Percentiles rank a stretch among this genome's conserved stretches.
Evolutionary conservation across 345 rosid species (phyloP).

Genomic region (Hirschfeldia incana): DNA sequence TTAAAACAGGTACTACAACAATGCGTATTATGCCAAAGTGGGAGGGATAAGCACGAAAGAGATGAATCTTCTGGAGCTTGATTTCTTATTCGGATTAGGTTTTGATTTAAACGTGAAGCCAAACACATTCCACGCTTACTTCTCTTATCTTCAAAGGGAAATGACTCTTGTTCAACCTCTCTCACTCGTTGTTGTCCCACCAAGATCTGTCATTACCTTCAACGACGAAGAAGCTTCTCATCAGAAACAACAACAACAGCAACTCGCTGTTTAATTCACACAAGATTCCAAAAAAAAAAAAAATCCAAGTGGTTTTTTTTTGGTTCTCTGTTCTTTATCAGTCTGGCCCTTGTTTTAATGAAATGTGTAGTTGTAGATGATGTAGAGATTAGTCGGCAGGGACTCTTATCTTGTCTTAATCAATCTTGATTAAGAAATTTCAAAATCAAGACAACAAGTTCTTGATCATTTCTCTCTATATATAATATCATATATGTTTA

Average conservation of each 20-base stretch:
- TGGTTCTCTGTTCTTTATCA: not conserved
- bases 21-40: slow-evolving; percentile 88
- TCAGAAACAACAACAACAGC: slow-evolving; percentile 63
- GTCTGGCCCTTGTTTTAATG: not conserved
- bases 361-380: slow-evolving; percentile 40
- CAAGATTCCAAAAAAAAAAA: slow-evolving; percentile 11
- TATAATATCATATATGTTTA: not conserved
- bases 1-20: slow-evolving; percentile 59
- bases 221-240: slow-evolving; percentile 72
- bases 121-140: slow-evolving; percentile 66
- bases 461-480: not conserved
- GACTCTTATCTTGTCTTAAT: slow-evolving; percentile 34
- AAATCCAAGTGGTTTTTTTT: slow-evolving; percentile 19
- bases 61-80: slow-evolving; percentile 85
- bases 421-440: slow-evolving; percentile 2
- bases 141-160: slow-evolving; percentile 66
- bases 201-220: slow-evolving; percentile 49
- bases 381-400: slow-evolving; percentile 40
- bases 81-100: slow-evolving; percentile 79
- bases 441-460: not conserved
- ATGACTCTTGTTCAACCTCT: slow-evolving; percentile 60
- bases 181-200: slow-evolving; percentile 30
- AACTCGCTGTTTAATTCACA: slow-evolving; percentile 54
- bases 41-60: slow-evolving; percentile 87
- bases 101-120: slow-evolving; percentile 83